A percentile compares a stretch with the other conserved stretches of the same genome.
These are phyloP conservation scores for Striga asiatica DNA, from an alignment of 257 asterid species.

Conservation along the genomic window DNA sequence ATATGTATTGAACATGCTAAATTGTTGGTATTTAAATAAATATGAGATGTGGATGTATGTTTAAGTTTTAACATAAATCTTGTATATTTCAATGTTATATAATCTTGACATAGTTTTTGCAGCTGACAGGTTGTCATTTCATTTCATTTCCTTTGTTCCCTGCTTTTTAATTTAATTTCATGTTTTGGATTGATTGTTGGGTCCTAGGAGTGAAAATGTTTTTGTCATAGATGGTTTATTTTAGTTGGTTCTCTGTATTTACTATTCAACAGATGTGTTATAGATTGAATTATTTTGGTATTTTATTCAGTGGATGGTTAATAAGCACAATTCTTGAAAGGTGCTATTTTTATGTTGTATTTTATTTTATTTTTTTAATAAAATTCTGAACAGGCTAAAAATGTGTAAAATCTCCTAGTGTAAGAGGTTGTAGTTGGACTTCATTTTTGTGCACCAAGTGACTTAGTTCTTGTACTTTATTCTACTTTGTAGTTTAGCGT, in stretches of 20 bases:
- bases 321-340: neutral
- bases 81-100: no score
- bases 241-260: no score
- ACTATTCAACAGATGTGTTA: no score
- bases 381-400: neutral
- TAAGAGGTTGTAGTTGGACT: neutral
- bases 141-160: neutral
- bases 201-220: no score
- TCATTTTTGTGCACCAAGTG: neutral
- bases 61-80: no score
- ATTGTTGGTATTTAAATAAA: no score
- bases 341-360: neutral
- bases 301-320: neutral
- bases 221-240: no score
- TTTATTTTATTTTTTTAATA: neutral
- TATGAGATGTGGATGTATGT: no score
- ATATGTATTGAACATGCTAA: neutral
- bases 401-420: neutral
- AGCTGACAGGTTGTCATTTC: constrained; percentile 65
- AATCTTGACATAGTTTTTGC: no score
- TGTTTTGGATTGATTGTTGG: neutral
- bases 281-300: no score
- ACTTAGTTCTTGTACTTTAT: neutral
- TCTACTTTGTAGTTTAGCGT: neutral
- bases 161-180: neutral